Percentiles rank a stretch among this genome's conserved stretches.
Evolutionary conservation across 1,284 basidiomycete genomes (phyloP).

Genomic region (Cryptococcus maquisensis): DNA sequence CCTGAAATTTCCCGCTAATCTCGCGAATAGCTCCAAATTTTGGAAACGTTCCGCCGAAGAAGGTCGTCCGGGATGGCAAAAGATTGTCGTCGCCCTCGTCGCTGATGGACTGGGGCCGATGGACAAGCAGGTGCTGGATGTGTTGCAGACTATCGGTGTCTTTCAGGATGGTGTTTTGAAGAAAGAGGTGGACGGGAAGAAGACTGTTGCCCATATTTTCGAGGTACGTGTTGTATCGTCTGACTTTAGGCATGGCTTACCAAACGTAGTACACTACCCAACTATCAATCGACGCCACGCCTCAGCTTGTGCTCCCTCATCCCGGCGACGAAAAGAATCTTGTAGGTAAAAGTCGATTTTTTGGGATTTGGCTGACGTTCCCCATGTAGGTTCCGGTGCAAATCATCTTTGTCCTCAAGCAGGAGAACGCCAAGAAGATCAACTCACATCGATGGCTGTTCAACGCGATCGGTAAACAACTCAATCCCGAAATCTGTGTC

Average conservation of each 20-base stretch:
- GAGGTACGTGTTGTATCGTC: conserved; percentile 56
- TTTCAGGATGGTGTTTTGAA: conserved; percentile 97
- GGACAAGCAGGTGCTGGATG: conserved; percentile 89
- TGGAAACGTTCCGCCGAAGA: conserved; percentile 81
- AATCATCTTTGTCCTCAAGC: conserved; percentile 91
- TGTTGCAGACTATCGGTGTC: conserved; percentile 80
- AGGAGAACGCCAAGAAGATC: conserved; percentile 97
- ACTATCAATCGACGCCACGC: conserved; percentile 82
- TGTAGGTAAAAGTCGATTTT: conserved; percentile 32
- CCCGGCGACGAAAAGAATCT: conserved; percentile 83
- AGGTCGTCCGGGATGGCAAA: conserved; percentile 85
- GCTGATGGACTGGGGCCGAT: conserved; percentile 93
- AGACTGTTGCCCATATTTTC: conserved; percentile 86
- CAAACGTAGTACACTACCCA: conserved; percentile 73
- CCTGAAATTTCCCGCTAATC: neutral
- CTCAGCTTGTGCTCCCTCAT: conserved; percentile 84
- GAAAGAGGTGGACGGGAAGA: conserved; percentile 80
- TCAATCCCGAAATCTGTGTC: conserved; percentile 85
- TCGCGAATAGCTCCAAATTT: conserved; percentile 66
- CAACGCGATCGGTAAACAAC: conserved; percentile 84
- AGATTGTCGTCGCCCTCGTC: conserved; percentile 81
- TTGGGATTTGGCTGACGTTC: neutral
- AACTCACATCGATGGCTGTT: conserved; percentile 92
- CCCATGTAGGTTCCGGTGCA: conserved; percentile 69
- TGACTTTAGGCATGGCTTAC: neutral